Evolutionary conservation across 345 rosid genomes (phyloP), one percentile per base, ranked within the genome.

Genomic region (Populus ilicifolia): DNA sequence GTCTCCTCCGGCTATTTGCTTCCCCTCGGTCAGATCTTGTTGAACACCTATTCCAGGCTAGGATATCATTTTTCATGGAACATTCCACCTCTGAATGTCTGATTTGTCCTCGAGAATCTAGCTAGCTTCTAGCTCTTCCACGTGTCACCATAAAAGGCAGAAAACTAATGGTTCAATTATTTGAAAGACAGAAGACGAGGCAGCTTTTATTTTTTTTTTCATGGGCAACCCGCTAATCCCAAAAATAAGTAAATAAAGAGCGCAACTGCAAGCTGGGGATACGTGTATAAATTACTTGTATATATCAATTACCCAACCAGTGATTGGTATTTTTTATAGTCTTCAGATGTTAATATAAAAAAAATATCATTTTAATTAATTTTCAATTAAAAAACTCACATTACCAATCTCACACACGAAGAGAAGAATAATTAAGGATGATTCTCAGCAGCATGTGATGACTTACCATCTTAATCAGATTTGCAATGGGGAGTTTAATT

Each of bases 21-120:
- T 8, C 10, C 66, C 18, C 46, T 21, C 17, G 39, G 25, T 35
- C 64, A 20, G 6, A 41, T 74, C 29, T 21, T 73, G 48, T 59
- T 17, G 65, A 70, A 33, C 61, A 44, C 67, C 61, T 8, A 25
- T 39, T 59, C 61, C 29, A 21, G 61, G 17, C 62, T 35, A 66
- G 64, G 66, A 38, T 75, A 67, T 77, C 74, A 20, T 71, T 80
- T 33, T 80, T 67, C 69, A 21, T 10, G 13, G 20, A 76, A 73
- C 76, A 50, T 50, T 50, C 56, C 56, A 17, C 56, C 56, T 52
- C 59, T 18, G 23, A 52, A 56, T n/a, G 63, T 56, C 11, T 56
- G 27, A 11, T 56, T n/a, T 56, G 5, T 11, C 27, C 63, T n/a
- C 9, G 29, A n/a, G 27, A 23, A 56, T 56, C 63, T 56, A n/a